Evolutionary conservation across 352 stramenopile genomes (phyloP), one percentile per base, ranked within the genome.

Genomic region (Phytophthora capsici): DNA sequence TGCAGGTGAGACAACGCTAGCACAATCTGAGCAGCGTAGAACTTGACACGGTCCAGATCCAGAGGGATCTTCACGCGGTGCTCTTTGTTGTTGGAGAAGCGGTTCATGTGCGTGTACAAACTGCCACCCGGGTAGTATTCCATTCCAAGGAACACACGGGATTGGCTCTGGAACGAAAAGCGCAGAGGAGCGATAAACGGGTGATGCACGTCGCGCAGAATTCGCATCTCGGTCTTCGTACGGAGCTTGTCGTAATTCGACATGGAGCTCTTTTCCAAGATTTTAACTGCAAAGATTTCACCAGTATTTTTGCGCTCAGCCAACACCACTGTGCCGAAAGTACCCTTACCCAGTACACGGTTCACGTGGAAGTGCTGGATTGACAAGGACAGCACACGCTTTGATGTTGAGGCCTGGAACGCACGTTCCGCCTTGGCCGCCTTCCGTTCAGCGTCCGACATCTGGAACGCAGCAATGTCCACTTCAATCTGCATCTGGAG

Each of bases 291-390:
- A 57, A 96, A 98, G 45, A 97, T 84, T 44, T 95, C 82, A 32
- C 88, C 86, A 12, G 82, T 93, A 46, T 89, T 95, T 70, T 93
- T 93, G 23, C 86, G 83, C 53, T 92, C 86, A 1, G 86, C 83
- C 17, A 95, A 64, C 37, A 95, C 86, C 12, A 95, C 95, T 13
- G 98, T 99, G 16, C 95, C 95, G 52, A 98, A 99, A 28, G 91
- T 96, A 25, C 95, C 95, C 67, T 98, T 98, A 19, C 95, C 95
- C 10, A 99, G 74, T 20, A 98, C 92, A 54, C 96, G 94, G 37
- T 98, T 93, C 28, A 98, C 88, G 40, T 98, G 84, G 71, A 98
- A 98, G 71, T 98, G 93, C 62, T 98, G 89, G 62, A 98, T 94
- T 22, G 86, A 94, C 16, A 94, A 71, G 34, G 85, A 93, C 41